Base-by-base conservation (phyloP, 2,329 filamentous ascomycete species). In the Rutstroemia sydowiana region DNA sequence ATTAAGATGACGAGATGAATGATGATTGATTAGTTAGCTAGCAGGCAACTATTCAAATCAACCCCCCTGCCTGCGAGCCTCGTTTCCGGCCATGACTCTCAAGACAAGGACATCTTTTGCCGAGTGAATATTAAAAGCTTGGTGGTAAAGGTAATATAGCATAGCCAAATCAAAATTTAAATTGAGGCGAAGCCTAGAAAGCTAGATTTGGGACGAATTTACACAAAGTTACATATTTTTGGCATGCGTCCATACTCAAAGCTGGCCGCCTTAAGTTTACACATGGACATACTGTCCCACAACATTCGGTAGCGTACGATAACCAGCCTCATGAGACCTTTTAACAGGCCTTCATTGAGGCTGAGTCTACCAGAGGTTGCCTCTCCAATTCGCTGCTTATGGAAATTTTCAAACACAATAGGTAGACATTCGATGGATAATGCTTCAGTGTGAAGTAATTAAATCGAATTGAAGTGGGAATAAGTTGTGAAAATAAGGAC, bases 401-500 rank as follows among this genome's bases (percentile, higher is more conserved):
- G 32, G 13, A 34, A 34, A 34, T 10, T 34, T 34, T 34, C 9
- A 34, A 10, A 34, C 14, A 34, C 14, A n/a, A 34, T 34, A 26
- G 23, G 4, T 34, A 4, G 32, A 34, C 3, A 34, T n/a, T 34
- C 14, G 14, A 13, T 34, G 9, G 14, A 4, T 4, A 11, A 34
- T 34, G 32, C 32, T 34, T 34, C 14, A 10, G 4, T 5, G 9
- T 34, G 32, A 34, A 34, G 13, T 5, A 34, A 34, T 3, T 26
- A 26, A 26, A 26, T 26, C 23, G 14, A 11, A 34, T 34, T 13
- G 32, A 34, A 34, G 10, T 34, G 32, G 32, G 32, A 34, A 34
- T 34, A 34, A 34, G 32, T 3, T 34, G 32, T n/a, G 16, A 52
- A 57, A 46, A 57, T 23, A 26, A 26, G 30, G 56, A 55, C 50